phyloP scores from a whole-genome alignment of 2,329 filamentous ascomycete genomes.

The Botrytis porri region DNA sequence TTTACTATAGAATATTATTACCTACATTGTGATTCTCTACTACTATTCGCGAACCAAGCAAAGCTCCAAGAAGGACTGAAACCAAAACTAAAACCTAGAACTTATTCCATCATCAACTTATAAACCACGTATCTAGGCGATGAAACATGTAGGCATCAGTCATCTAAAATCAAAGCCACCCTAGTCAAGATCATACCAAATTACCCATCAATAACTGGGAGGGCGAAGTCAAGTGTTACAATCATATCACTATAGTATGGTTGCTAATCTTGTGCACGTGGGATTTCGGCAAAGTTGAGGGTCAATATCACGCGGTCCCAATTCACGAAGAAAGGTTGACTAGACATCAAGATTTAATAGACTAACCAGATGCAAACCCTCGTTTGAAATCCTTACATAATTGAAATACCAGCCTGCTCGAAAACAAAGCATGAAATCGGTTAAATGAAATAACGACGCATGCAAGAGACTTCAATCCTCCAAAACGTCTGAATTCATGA shows the following conservation, averaged over 20 bases:
- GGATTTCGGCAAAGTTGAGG: not conserved
- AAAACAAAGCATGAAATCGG: not conserved
- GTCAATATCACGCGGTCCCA: not conserved
- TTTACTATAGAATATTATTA: too few relatives aligned
- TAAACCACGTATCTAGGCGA: not conserved
- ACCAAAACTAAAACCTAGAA: accelerated
- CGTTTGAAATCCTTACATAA: accelerated
- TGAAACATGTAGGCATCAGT: not conserved
- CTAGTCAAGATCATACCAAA: not conserved
- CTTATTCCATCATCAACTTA: not conserved
- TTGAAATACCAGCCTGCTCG: not conserved
- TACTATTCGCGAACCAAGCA: not conserved
- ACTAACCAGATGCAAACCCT: not conserved
- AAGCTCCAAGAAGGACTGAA: not conserved
- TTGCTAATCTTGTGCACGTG: not conserved
- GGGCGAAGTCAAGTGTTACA: not conserved
- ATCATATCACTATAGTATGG: not conserved
- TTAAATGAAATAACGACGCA: not conserved
- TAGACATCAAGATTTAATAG: not conserved
- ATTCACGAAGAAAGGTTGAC: not conserved
- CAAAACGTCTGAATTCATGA: not conserved
- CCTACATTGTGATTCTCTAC: too few relatives aligned
- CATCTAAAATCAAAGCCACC: not conserved
- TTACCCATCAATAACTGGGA: not conserved
- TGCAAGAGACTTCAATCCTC: not conserved